Percentiles rank a stretch among this genome's conserved stretches.
Evolutionary conservation across 2,329 filamentous ascomycete species (phyloP).

Genomic region (Amauroascus verrucosus): DNA sequence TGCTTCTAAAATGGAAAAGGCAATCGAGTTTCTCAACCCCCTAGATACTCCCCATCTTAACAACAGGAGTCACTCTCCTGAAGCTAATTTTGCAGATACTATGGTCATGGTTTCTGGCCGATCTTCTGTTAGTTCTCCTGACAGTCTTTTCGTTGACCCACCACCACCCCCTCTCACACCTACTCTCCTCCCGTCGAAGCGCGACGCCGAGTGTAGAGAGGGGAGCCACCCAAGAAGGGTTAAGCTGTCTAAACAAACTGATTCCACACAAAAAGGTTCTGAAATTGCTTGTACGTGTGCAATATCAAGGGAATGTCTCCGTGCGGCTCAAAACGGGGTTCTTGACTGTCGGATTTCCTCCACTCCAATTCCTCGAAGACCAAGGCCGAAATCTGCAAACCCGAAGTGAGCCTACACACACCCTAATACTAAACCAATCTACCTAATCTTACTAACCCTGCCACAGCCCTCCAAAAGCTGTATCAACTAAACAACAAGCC

Average conservation of each 20-base stretch:
- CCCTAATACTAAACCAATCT: too few species aligned
- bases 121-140: not conserved
- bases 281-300: conserved; percentile 13
- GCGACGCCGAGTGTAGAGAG: too few species aligned
- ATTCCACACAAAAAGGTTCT: not conserved
- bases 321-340: conserved; percentile 11
- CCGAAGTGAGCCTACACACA: not conserved
- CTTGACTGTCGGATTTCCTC: conserved; percentile 13
- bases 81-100: not conserved
- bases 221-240: too few species aligned
- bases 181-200: not conserved
- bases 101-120: not conserved
- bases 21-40: too few species aligned
- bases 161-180: too few species aligned
- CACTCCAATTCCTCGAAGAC: conserved; percentile 1
- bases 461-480: not conserved
- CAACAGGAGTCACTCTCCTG: too few species aligned
- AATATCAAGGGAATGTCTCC: conserved; percentile 12
- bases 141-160: not conserved
- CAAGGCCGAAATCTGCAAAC: not conserved
- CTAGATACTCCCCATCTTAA: too few species aligned
- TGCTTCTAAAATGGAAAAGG: too few species aligned
- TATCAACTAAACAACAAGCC: conserved; percentile 7
- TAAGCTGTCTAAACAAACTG: too few species aligned
- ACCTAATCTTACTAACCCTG: too few species aligned